Evolutionary conservation across 495 filamentous ascomycete genomes (phyloP).

Genomic region (Copromyces sp.): DNA sequence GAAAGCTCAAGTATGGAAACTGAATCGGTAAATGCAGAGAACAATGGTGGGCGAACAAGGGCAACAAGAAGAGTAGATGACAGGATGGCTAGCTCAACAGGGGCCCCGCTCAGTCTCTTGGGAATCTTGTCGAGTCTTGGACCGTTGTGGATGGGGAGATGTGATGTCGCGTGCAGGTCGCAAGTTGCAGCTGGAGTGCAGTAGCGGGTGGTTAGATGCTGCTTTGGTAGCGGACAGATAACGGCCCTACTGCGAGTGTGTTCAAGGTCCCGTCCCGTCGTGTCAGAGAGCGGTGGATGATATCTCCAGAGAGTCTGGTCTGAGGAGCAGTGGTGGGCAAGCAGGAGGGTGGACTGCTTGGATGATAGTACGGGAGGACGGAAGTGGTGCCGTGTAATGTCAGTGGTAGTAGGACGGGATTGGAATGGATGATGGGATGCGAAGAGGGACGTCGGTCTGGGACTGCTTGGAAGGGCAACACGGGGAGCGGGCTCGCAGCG

Average conservation of each 20-base stretch:
- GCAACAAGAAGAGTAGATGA: not conserved
- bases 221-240: not conserved
- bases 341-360: not conserved
- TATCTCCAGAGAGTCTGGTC: not conserved
- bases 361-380: not conserved
- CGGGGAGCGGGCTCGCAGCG: not conserved
- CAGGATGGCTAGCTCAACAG: not conserved
- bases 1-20: not conserved
- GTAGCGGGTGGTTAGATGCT: not conserved
- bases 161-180: not conserved
- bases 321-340: not conserved
- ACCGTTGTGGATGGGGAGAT: not conserved
- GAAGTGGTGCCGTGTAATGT: not conserved
- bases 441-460: not conserved
- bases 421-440: not conserved
- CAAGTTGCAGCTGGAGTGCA: not conserved
- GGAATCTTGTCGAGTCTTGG: not conserved
- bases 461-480: not conserved
- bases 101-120: not conserved
- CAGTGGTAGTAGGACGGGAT: not conserved
- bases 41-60: not conserved
- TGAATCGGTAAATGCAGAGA: not conserved
- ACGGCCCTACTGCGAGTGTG: not conserved
- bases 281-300: not conserved
- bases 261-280: not conserved